Base-by-base conservation (phyloP, 345 rosid genomes). In the Toxicodendron radicans region DNA sequence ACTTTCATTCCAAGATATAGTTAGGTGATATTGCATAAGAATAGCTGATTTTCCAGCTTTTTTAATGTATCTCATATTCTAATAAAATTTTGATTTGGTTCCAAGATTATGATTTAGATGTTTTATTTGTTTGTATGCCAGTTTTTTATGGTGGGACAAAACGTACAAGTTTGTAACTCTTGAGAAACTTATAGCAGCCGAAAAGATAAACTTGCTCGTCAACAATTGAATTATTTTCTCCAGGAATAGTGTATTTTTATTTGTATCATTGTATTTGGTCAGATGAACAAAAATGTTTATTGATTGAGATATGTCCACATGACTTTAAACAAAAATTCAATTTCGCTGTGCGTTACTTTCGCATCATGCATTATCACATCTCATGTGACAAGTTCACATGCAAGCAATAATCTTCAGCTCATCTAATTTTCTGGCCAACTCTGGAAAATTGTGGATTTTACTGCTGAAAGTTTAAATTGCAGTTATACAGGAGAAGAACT, bases 91-190 rank as follows among this genome's bases (percentile, higher is more conserved):
- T 2, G 5, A 35, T 69, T 43, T 5, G 54, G 24, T 43, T 18
- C 73, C 24, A 35, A 38, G 73, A 27, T 58, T 57, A 41, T 1
- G 38, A 70, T 58, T 58, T 24, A 43, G 64, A 58, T 43, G 54
- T 24, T 43, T 46, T 4, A 10, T 70, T 70, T 58, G 73, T 70
- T 70, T 58, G 64, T 70, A 43, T 17, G 17, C 24, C 41, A 0
- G n/a, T 71, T 60, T 70, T 46, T 27, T 4, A 46, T 57, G 57
- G 56, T 51, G 52, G 21, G 46, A 45, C 53, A 62, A 59, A 71
- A 71, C 74, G 27, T 59, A 30, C 46, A 71, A 46, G 74, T 18
- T 46, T 58, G 57, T 59, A 18, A 33, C 63, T 71, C 27, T 18
- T 66, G 58, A 46, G 43, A 18, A 27, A 27, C 46, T 51, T 5